phyloP scores from a whole-genome alignment of 1,284 basidiomycete genomes.

The Sporisorium exsertum region DNA sequence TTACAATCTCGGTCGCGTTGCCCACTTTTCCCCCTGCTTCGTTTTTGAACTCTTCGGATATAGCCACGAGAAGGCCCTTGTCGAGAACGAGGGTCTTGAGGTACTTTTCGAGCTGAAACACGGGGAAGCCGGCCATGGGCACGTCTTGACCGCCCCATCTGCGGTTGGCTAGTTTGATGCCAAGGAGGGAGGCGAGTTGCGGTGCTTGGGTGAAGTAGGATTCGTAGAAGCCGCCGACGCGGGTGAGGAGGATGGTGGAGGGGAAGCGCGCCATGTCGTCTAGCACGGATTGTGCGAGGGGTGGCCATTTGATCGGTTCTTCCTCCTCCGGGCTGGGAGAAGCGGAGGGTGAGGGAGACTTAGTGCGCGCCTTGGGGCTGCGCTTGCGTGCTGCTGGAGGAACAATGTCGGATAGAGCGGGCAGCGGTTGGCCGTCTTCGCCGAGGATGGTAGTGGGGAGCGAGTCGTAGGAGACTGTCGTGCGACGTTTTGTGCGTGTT shows the following conservation, averaged over 20 bases:
- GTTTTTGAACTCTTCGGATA: constrained; percentile 62
- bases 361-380: neutral
- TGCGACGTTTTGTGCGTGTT: constrained; percentile 13
- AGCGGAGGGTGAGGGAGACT: neutral
- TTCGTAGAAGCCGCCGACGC: constrained; percentile 68
- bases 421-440: constrained; percentile 19
- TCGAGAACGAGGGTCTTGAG: constrained; percentile 66
- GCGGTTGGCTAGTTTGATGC: constrained; percentile 63
- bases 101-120: constrained; percentile 66
- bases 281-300: constrained; percentile 60
- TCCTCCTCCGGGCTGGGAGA: neutral
- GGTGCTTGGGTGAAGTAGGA: constrained; percentile 68
- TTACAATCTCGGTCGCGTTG: constrained; percentile 35
- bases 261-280: constrained; percentile 60
- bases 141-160: constrained; percentile 59
- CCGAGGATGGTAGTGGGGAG: constrained; percentile 14
- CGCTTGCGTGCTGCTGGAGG: constrained; percentile 12
- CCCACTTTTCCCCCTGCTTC: neutral
- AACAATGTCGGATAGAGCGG: constrained; percentile 9
- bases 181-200: constrained; percentile 45
- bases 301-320: constrained; percentile 53
- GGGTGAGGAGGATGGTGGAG: constrained; percentile 63
- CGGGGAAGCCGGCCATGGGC: constrained; percentile 67
- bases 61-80: constrained; percentile 61
- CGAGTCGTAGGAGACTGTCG: constrained; percentile 32